Evolutionary conservation across 2,329 filamentous ascomycete species (phyloP).

Genomic region (Pseudogymnoascus sp.): DNA sequence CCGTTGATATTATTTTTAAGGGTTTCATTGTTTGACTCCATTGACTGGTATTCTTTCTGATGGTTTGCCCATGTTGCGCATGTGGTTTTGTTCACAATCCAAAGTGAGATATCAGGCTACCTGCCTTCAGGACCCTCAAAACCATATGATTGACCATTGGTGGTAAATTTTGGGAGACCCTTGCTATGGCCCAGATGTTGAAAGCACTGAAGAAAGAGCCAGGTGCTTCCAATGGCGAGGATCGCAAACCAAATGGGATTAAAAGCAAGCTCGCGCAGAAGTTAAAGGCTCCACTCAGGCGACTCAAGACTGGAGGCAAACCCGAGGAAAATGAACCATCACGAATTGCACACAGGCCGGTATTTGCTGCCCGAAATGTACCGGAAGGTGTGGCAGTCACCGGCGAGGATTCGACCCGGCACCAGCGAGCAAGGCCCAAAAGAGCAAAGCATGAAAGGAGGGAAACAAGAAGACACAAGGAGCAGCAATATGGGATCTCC

Average conservation of each 20-base stretch:
- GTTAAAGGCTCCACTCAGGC: neutral
- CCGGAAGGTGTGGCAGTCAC: neutral
- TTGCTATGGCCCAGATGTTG: neutral
- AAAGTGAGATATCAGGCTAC: neutral
- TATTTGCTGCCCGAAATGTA: conserved; percentile 6
- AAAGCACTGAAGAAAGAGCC: neutral
- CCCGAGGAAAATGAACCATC: neutral
- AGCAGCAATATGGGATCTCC: neutral
- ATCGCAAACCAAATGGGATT: neutral
- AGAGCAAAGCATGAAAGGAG: neutral
- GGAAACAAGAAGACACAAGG: neutral
- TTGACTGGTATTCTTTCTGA: neutral
- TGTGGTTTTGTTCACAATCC: neutral
- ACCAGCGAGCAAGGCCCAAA: neutral
- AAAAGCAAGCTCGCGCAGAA: conserved; percentile 5
- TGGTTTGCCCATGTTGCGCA: neutral
- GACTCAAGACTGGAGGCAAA: neutral
- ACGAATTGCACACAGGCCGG: neutral
- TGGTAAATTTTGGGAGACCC: neutral
- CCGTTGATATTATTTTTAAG: neutral
- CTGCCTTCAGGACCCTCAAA: neutral
- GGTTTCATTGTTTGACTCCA: neutral
- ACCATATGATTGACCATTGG: neutral
- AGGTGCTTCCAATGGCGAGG: neutral
- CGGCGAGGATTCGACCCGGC: neutral